Conservation (phyloP, 2,329 filamentous ascomycete genomes). For the Stagonosporopsis chrysanthemi region DNA sequence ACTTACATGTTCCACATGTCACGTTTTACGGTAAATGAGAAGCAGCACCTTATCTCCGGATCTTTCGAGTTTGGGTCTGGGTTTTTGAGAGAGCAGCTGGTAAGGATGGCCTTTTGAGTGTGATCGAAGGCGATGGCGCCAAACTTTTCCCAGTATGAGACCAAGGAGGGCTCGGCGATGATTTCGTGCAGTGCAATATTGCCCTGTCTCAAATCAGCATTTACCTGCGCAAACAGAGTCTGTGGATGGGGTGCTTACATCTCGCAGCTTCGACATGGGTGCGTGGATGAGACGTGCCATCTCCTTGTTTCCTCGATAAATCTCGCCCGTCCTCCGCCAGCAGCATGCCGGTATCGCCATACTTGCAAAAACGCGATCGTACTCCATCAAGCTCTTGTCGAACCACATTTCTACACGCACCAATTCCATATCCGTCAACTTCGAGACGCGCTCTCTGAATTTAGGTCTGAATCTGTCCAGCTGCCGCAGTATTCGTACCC, state of each 20-base stretch:
- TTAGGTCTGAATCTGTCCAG: conserved; percentile 93
- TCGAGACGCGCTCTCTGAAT: conserved; percentile 93
- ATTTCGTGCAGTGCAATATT: conserved; percentile 96
- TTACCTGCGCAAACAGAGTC: background rate
- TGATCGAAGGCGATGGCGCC: conserved; percentile 96
- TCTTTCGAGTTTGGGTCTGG: conserved; percentile 67
- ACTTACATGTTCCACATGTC: conserved; percentile 96
- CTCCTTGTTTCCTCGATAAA: conserved; percentile 96
- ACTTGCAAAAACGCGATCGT: conserved; percentile 96
- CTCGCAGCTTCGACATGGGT: conserved; percentile 86
- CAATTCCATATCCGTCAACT: conserved; percentile 89
- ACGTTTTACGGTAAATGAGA: conserved; percentile 94
- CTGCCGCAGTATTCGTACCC: conserved; percentile 90
- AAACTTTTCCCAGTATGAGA: conserved; percentile 99
- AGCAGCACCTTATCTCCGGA: conserved; percentile 87
- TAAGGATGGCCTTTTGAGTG: conserved; percentile 92
- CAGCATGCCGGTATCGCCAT: conserved; percentile 99
- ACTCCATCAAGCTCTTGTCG: conserved; percentile 94
- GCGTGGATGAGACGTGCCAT: conserved; percentile 97
- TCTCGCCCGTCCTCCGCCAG: conserved; percentile 95
- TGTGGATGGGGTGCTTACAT: conserved; percentile 67
- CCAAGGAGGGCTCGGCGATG: conserved; percentile 90
- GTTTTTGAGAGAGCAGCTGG: conserved; percentile 88
- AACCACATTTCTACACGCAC: conserved; percentile 99
- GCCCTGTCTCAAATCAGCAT: conserved; percentile 65